Evolutionary conservation across 805 yeast species (phyloP).

Genomic region (Priceomyces melissophilus): DNA sequence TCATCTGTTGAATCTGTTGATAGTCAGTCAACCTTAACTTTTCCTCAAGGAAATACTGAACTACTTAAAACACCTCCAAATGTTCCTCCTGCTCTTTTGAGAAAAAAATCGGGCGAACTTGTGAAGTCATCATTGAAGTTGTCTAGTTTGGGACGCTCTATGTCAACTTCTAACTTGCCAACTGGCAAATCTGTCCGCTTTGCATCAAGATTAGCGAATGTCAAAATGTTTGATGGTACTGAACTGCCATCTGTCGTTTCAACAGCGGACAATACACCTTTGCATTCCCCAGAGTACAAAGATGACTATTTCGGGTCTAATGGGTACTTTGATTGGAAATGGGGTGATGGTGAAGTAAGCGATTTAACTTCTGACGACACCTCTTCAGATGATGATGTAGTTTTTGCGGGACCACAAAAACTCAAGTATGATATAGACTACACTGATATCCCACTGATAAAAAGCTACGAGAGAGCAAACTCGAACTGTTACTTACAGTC

Average conservation of each 20-base stretch:
- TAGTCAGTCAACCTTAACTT: slow-evolving; percentile 8
- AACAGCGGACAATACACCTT: slow-evolving; percentile 47
- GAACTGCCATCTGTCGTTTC: slow-evolving; percentile 67
- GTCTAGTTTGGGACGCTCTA: slow-evolving; percentile 16
- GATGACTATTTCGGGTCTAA: slow-evolving; percentile 7
- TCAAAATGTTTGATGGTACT: slow-evolving; percentile 60
- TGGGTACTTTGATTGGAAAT: slow-evolving; percentile 23
- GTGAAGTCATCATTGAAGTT: slow-evolving; percentile 72
- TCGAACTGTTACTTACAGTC: slow-evolving; percentile 34
- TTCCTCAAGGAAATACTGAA: background rate
- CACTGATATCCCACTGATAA: slow-evolving; percentile 9
- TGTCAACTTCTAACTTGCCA: slow-evolving; percentile 24
- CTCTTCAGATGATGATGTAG: slow-evolving; percentile 18
- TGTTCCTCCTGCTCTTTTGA: slow-evolving; percentile 39
- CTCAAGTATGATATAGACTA: slow-evolving; percentile 11
- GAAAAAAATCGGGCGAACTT: slow-evolving; percentile 83
- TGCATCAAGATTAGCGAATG: slow-evolving; percentile 56
- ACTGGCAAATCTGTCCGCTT: slow-evolving; percentile 57
- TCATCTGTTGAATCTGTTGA: slow-evolving; percentile 11
- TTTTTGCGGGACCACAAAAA: background rate
- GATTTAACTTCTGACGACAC: slow-evolving; percentile 17
- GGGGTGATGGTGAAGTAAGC: slow-evolving; percentile 16
- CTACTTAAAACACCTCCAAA: background rate
- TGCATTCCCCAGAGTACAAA: slow-evolving; percentile 25
- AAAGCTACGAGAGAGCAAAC: slow-evolving; percentile 9